phyloP scores from a whole-genome alignment of 257 asterid species.

The Plectranthus barbatus region DNA sequence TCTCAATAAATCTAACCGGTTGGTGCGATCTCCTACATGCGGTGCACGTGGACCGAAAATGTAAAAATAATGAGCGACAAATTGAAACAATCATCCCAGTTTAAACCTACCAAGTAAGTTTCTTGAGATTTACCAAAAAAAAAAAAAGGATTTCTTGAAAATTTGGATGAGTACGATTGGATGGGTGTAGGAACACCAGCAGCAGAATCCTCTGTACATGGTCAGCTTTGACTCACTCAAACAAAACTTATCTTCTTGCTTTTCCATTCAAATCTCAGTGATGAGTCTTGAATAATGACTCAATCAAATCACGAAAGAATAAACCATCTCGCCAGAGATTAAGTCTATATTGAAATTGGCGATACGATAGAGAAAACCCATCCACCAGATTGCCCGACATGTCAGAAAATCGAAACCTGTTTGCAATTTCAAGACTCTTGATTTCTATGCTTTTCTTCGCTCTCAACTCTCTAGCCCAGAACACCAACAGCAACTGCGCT shows the following conservation, averaged over 20 bases:
- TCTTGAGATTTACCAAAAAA: no score
- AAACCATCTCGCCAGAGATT: no score
- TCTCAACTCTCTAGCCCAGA: conserved; percentile 21
- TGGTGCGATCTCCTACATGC: background rate
- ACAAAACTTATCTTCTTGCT: no score
- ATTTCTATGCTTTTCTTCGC: conserved; percentile 16
- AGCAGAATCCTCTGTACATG: background rate
- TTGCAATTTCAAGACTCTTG: conserved; percentile 12
- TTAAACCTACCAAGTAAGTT: no score
- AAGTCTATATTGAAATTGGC: background rate
- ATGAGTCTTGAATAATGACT: no score
- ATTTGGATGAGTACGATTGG: no score
- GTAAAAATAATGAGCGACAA: no score
- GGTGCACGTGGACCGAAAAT: background rate
- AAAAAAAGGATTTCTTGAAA: no score
- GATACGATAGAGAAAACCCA: background rate
- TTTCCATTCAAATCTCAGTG: no score
- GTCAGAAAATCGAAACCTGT: background rate
- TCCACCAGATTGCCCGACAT: background rate
- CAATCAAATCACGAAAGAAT: no score
- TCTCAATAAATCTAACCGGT: no score
- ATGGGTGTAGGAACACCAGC: background rate
- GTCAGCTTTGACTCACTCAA: background rate
- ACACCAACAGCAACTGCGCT: conserved; percentile 14
- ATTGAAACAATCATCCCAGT: no score